Percentiles rank a stretch among this genome's conserved stretches.
phyloP scores from a whole-genome alignment of 1,139 yeast species.

The Petasospora rhodanensis region DNA sequence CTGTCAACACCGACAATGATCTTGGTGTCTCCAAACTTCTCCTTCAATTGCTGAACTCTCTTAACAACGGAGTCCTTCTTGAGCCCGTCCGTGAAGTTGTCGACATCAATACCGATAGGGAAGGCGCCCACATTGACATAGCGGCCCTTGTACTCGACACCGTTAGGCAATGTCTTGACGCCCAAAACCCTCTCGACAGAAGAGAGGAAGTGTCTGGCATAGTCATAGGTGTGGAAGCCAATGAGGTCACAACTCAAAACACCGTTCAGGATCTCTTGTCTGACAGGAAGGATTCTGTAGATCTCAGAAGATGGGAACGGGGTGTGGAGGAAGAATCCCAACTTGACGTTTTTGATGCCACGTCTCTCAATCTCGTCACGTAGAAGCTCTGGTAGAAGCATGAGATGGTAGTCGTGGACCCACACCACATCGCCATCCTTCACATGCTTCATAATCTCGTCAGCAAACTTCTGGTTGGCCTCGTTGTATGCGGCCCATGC shows the following conservation, averaged over 20 bases:
- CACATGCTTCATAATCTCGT: slow-evolving; percentile 64
- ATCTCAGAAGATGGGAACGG: slow-evolving; percentile 98
- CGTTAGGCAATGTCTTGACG: slow-evolving; percentile 85
- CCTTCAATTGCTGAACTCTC: slow-evolving; percentile 56
- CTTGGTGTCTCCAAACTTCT: slow-evolving; percentile 67
- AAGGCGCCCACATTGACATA: slow-evolving; percentile 89
- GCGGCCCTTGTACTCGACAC: slow-evolving; percentile 74
- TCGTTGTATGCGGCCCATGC: slow-evolving; percentile 98
- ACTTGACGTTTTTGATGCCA: slow-evolving; percentile 51
- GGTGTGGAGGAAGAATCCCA: slow-evolving; percentile 94
- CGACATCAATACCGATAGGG: slow-evolving; percentile 97
- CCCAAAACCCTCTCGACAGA: slow-evolving; percentile 85
- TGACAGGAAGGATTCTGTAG: slow-evolving; percentile 90
- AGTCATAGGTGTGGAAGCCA: slow-evolving; percentile 99
- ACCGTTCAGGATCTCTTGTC: slow-evolving; percentile 88
- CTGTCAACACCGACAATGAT: slow-evolving; percentile 95
- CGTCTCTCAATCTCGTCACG: slow-evolving; percentile 53
- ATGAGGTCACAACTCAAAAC: slow-evolving; percentile 90
- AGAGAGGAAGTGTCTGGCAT: slow-evolving; percentile 94
- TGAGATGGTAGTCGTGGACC: slow-evolving; percentile 97
- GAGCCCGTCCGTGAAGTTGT: slow-evolving; percentile 79
- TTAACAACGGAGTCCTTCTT: slow-evolving; percentile 56
- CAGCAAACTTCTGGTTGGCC: slow-evolving; percentile 83
- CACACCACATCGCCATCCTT: slow-evolving; percentile 87
- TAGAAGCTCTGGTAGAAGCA: slow-evolving; percentile 91